Base-by-base conservation (phyloP, 2,329 filamentous ascomycete species). In the Monosporascus sp. region DNA sequence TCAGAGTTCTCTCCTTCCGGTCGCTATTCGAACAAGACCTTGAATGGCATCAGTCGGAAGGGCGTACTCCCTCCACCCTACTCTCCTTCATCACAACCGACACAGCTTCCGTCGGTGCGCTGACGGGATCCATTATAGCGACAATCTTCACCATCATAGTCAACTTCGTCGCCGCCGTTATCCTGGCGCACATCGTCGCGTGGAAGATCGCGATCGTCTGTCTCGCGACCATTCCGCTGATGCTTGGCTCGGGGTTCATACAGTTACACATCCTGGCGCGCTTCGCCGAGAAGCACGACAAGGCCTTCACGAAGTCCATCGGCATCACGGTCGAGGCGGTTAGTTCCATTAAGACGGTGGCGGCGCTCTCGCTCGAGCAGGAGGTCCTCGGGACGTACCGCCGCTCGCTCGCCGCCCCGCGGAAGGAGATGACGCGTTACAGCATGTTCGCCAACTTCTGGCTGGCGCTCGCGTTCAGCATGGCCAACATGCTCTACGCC, bases 151-250 rank as follows among this genome's bases (percentile, higher is more conserved):
- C 86, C 0, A 86, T 88, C 22, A 60, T 79, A 3, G 78, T 90
- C 57, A 89, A 88, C 66, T 81, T 90, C 27, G 58, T 89, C 17
- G 82, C 80, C 0, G 86, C 84, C 1, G 84, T 90, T 52, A 80
- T 87, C 31, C 65, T 91, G 9, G 83, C 86, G 0, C 85, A 88
- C 57, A 81, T 89, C 45, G 75, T 91, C 47, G 85, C 85, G 3
- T 91, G 88, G 88, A 87, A 83, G 63, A 89, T 91, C 56, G 87
- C 87, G 0, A 70, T 91, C 16, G 87, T 91, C 3, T 86, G 86
- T 52, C 74, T 91, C 6, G 79, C 86, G 0, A 76, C 82, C 8
- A 82, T 91, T 0, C 88, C 88, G 0, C 70, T 91, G 9, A 78
- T 90, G 6, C 74, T 91, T 0, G 84, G 83, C 1, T 79, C 86